Conservation (phyloP, 2,329 filamentous ascomycete genomes). For the Penicillium sp. region DNA sequence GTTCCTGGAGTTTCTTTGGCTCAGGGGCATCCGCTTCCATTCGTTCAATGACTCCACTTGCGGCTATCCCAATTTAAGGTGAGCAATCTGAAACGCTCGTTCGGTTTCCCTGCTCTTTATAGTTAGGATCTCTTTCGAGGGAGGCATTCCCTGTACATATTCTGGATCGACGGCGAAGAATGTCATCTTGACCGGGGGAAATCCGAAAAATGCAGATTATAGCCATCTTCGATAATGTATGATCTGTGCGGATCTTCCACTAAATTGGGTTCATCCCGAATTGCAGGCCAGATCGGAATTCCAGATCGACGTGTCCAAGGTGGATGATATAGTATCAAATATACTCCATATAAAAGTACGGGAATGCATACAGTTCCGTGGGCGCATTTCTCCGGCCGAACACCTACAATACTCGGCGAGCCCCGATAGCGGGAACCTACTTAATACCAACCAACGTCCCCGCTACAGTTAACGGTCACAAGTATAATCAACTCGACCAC, state of each 20-base stretch:
- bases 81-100: conserved; percentile 20
- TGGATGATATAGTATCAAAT: too few relatives aligned
- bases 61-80: conserved; percentile 25
- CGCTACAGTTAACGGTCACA: background rate
- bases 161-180: background rate
- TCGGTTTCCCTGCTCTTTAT: conserved; percentile 16
- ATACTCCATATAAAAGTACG: too few relatives aligned
- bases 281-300: conserved; percentile 1
- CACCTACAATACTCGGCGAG: background rate
- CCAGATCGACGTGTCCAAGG: background rate
- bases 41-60: conserved; percentile 21
- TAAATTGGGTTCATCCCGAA: background rate
- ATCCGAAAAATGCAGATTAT: background rate
- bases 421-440: background rate
- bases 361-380: background rate
- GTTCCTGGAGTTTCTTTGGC: conserved; percentile 6
- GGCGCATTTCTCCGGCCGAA: conserved; percentile 5
- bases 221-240: background rate
- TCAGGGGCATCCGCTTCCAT: conserved; percentile 19
- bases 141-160: background rate
- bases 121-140: background rate
- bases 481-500: conserved; percentile 13
- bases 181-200: background rate
- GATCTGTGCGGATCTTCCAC: background rate
- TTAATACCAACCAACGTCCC: background rate